Conservation (phyloP, 176 grass and related monocot species). For the Rhipidocladum racemiflorum region DNA sequence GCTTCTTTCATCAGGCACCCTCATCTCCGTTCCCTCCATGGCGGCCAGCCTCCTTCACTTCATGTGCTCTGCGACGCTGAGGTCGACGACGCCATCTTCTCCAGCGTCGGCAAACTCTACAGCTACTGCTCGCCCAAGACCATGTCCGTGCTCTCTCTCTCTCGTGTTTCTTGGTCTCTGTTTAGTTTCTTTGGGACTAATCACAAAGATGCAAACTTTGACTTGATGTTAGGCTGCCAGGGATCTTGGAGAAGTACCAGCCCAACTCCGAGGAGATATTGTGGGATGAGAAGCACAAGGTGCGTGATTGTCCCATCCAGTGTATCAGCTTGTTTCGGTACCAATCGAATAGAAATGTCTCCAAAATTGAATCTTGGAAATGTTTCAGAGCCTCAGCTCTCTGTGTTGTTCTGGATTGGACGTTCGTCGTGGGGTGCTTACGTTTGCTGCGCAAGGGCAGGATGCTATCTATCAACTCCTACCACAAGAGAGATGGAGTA, state of each 20-base stretch:
- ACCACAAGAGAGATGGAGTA: no score
- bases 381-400: constrained; percentile 72
- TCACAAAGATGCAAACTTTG: background rate
- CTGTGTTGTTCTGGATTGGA: no score
- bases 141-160: constrained; percentile 13
- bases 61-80: constrained; percentile 82
- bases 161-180: no score
- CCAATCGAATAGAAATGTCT: background rate
- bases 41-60: constrained; percentile 36
- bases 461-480: no score
- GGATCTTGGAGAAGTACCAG: constrained; percentile 94
- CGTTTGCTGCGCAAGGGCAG: no score
- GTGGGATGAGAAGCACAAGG: constrained; percentile 97
- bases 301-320: constrained; percentile 3
- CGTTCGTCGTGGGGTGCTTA: no score
- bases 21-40: constrained; percentile 49
- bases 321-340: background rate
- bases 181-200: no score
- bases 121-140: constrained; percentile 75
- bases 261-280: constrained; percentile 87
- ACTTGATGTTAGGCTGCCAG: constrained; percentile 52
- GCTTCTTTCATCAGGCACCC: no score
- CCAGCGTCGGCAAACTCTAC: constrained; percentile 84
- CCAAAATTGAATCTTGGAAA: background rate
- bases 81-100: constrained; percentile 90